Base-by-base conservation (phyloP, 2,329 filamentous ascomycete species). In the Fusarium sp. region DNA sequence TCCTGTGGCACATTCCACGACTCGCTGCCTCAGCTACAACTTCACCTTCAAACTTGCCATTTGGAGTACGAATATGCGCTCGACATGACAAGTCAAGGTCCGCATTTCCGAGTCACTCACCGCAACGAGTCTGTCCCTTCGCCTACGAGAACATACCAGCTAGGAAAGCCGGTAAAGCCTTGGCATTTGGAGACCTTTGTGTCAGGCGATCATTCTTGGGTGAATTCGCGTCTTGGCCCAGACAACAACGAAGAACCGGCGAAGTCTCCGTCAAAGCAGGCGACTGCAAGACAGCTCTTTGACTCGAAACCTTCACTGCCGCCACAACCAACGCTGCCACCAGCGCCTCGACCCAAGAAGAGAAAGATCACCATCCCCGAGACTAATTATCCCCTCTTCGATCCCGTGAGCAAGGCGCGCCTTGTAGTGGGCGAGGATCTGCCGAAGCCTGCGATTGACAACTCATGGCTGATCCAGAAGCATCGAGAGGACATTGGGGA, bases 401-500 rank as follows among this genome's bases (percentile, higher is more conserved):
- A 91, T 75, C 85, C 87, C 2, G 83, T 90, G 12, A 90, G 87
- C 80, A 90, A 89, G 75, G 84, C 85, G 10, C 81, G 81, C 9
- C 82, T 91, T 24, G 82, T 84, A 35, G 83, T 88, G 1, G 88
- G 87, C 4, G 83, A 86, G 2, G 81, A 84, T 27, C 81, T 90
- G 27, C 85, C 86, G 3, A 82, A 82, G 22, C 79, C 81, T 5
- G 79, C 79, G 4, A 80, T 85, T 5, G 87, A 90, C 75, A 85
- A 85, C 65, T 80, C 82, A 24, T 91, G 89, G 89, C 82, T 90
- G 9, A 83, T 89, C 33, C 88, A 90, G 70, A 90, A 90, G 79
- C 89, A 91, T 67, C 85, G 87, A 9, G 87, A 91, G 65, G 87
- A 85, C 62, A 86, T 91, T 62, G 83, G 84, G 31, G 89, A 91